Evolutionary conservation across 1,284 basidiomycete species (phyloP), one percentile per base, ranked within the genome.

Genomic region (Ganoderma lucidum): DNA sequence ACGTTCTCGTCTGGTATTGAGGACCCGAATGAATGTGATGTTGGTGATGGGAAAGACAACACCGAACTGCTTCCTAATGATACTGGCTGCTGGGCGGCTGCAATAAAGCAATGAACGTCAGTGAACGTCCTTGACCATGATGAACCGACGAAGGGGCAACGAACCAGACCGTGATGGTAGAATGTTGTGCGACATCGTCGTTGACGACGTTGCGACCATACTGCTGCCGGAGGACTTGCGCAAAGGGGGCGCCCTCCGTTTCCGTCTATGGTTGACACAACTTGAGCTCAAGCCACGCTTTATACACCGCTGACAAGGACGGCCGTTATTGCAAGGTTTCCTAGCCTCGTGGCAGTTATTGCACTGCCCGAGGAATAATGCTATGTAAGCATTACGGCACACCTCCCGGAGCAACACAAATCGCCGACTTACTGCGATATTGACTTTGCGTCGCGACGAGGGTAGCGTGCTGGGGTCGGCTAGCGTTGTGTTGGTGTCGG

Each of bases 231-330:
- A 6, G 0, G 15, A 10, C 17, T 19, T 37, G 56, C 35, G 32
- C 0, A 10, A 3, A 10, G 35, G 32, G 19, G 35, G 19, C 9
- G 32, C 56, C 19, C 56, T 58, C 19, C 56, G 56, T 58, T 58
- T 58, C 32, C 56, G 56, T 19, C 56, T 35, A 10, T 58, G 56
- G 32, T 58, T 58, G 56, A 55, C 39, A n/a, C 48, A 55, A 32
- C 35, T 55, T 9, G 48, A 35, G 35, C 48, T 28, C 32, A 53
- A 10, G 12, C 62, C 62, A 10, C 35, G 48, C 35, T 55, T 63
- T 37, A 55, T 53, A 35, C 48, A 53, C 6, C 62, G 62, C n/a
- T 53, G 62, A 14, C 48, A 55, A n/a, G 62, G 45, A 41, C 62
- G 30, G 12, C 48, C 12, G 32, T 32, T 55, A 41, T 28, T 39